These are phyloP conservation scores for Mortierella sp. DNA, from an alignment of 371 early-diverging fungal genomes.

Conservation along the genomic window DNA sequence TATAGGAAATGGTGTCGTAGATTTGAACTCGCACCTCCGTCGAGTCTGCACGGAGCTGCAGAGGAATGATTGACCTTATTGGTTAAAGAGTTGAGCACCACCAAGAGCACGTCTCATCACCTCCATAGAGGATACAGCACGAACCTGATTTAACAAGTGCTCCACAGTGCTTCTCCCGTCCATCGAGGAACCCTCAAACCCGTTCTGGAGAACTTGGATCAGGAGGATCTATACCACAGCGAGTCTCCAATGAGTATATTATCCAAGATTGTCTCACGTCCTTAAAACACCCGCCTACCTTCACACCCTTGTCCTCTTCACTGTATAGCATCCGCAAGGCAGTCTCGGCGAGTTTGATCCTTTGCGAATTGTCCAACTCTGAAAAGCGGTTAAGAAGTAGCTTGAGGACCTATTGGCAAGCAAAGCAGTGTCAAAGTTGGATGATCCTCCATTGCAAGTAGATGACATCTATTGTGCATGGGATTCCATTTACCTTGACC, in stretches of 20 bases:
- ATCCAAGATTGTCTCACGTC: neutral
- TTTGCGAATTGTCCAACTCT: constrained; percentile 10
- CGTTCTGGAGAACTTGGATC: constrained; percentile 34
- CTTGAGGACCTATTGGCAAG: constrained; percentile 29
- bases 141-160: constrained; percentile 42
- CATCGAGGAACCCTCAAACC: constrained; percentile 20
- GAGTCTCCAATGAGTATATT: neutral
- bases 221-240: constrained; percentile 24
- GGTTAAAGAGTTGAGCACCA: no score
- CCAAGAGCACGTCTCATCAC: no score
- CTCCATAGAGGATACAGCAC: neutral
- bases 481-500: constrained; percentile 13
- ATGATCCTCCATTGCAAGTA: no score
- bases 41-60: constrained; percentile 58
- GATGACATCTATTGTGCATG: no score
- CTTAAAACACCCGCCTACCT: constrained; percentile 8
- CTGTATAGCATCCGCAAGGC: constrained; percentile 29
- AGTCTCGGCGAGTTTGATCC: constrained; percentile 10
- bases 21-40: constrained; percentile 61
- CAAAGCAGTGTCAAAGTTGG: neutral
- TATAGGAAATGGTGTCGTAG: constrained; percentile 55
- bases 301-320: constrained; percentile 41
- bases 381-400: constrained; percentile 34
- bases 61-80: neutral
- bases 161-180: constrained; percentile 37